A percentile compares a stretch with the other conserved stretches of the same genome.
Evolutionary conservation across 2,329 filamentous ascomycete genomes (phyloP).

Genomic region (Botrytis galanthina): DNA sequence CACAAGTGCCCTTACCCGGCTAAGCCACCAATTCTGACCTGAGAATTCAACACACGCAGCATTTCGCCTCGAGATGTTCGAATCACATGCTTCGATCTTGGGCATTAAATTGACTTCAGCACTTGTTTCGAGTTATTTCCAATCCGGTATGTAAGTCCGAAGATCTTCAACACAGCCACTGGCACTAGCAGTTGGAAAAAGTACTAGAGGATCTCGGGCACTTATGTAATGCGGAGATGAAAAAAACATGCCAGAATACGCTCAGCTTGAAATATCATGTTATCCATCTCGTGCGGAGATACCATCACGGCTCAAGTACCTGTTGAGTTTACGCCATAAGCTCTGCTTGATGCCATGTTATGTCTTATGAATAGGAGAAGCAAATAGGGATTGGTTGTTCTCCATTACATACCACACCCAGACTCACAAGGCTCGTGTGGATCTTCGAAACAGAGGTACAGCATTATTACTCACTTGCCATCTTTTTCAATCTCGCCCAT

Average conservation of each 20-base stretch:
- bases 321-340: neutral
- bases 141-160: neutral
- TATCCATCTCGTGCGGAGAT: neutral
- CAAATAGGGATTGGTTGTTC: neutral
- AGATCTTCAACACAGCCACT: constrained; percentile 19
- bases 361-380: constrained; percentile 10
- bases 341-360: constrained; percentile 2
- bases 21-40: neutral
- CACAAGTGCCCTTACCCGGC: neutral
- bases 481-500: neutral
- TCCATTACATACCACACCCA: neutral
- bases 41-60: neutral
- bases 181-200: constrained; percentile 12
- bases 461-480: neutral
- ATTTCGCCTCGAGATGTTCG: neutral
- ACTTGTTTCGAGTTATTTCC: neutral
- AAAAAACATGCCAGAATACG: neutral
- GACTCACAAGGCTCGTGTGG: constrained; percentile 18
- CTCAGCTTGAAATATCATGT: neutral
- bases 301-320: neutral
- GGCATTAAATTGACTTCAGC: neutral
- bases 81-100: neutral
- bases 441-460: constrained; percentile 13
- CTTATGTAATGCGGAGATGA: neutral
- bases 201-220: neutral